Base-by-base conservation (phyloP, 441 rosid genomes). In the Aquilaria agallochum region DNA sequence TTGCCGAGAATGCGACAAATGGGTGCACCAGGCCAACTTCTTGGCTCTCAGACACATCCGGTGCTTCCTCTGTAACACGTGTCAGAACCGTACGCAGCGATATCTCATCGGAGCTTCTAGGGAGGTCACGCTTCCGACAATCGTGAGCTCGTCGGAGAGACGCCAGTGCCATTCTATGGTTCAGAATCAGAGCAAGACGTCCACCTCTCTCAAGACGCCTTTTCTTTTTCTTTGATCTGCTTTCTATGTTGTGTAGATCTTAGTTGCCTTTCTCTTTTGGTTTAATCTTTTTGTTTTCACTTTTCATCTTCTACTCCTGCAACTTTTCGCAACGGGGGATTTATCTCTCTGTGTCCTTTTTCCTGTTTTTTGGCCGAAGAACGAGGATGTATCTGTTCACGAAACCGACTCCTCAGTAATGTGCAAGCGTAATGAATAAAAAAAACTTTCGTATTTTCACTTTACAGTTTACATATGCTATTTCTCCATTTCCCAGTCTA, bases 1-100 rank as follows among this genome's bases (percentile, higher is more conserved):
- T 0, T 92, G 98, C 68, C 30, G 74, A 50, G 72, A 74, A 66
- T 92, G 97, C 34, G 97, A 92, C 53, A 77, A 67, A 70, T 60
- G 72, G 80, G 97, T 88, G 11, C 95, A 90, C 33, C 78, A 73
- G 55, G 98, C 96, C 7, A 92, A 92, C 70, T 87, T 92, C 80
- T 64, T 92, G 36, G 96, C 96, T 4, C 78, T 56, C 66, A 84
- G 98, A 65, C 98, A 92, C 40, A 67, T 85, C 31, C 63, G 98
- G 63, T 81, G 95, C 65, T 72, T 92, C 66, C 75, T 92, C 10
- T 88, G 97, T 58, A 68, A 68, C 57, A 15, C 80, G 0, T 92
- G 98, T 55, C 91, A 79, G 52, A 80, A 73, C 53, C 80, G 80
- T 51, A 92, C 93, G 0, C 87, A 70, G 27, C 65, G 80, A 56